Percentiles rank a stretch among this genome's conserved stretches.
phyloP scores from a whole-genome alignment of 768 basidiomycete genomes.

The Erythrobasidium yunnanense region DNA sequence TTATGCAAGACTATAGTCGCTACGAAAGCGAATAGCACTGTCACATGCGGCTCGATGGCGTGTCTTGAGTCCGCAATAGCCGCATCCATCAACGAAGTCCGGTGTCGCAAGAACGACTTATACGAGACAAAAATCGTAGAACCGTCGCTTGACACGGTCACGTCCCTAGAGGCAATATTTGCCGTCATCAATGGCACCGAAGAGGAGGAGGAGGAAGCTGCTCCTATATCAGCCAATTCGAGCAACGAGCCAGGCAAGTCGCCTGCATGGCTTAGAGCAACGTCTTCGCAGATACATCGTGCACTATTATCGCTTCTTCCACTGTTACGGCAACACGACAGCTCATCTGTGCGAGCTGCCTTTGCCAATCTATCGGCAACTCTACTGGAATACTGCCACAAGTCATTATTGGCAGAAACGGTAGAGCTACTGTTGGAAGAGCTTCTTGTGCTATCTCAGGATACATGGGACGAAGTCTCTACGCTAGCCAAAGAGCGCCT shows the following conservation, averaged over 20 bases:
- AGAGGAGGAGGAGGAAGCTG: background rate
- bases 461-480: constrained; percentile 15
- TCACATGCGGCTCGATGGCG: background rate
- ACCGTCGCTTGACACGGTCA: background rate
- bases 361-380: background rate
- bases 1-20: background rate
- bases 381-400: background rate
- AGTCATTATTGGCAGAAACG: background rate
- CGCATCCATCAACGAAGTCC: background rate
- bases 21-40: background rate
- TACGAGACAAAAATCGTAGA: background rate
- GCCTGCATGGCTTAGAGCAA: constrained; percentile 8
- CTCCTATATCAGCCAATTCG: background rate
- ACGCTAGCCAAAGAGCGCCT: background rate
- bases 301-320: constrained; percentile 7
- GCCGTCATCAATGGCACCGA: background rate
- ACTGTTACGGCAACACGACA: background rate
- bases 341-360: background rate
- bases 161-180: constrained; percentile 1
- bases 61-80: background rate
- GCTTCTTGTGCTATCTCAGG: background rate
- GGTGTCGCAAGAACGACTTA: background rate
- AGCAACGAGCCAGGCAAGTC: background rate
- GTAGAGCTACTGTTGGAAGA: background rate
- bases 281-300: constrained; percentile 8